Conservation (phyloP, 192 early-diverging fungal genomes). For the Haplosporangium gracile region DNA sequence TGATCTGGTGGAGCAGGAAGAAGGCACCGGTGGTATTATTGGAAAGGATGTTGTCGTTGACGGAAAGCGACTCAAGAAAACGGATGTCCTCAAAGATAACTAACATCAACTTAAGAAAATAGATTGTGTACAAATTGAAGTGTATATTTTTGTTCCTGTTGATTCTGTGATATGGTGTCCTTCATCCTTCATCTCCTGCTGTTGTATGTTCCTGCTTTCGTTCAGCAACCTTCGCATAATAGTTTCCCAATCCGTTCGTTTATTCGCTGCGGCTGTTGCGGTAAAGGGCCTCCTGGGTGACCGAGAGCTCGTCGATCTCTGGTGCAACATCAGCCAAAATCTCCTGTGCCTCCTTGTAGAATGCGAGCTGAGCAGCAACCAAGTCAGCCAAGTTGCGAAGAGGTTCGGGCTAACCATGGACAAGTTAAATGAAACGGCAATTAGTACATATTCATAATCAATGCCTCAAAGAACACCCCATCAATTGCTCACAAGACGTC, state of each 20-base stretch:
- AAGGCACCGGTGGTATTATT: slow-evolving; percentile 14
- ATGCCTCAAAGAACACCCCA: neutral
- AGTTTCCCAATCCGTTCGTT: neutral
- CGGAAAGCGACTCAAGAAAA: slow-evolving; percentile 28
- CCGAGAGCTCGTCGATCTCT: slow-evolving; percentile 95
- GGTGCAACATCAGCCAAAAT: slow-evolving; percentile 82
- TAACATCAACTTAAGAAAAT: neutral
- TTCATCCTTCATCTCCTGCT: neutral
- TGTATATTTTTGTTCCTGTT: neutral
- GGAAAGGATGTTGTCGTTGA: slow-evolving; percentile 64
- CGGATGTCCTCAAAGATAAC: slow-evolving; percentile 19
- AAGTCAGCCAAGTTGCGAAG: slow-evolving; percentile 88
- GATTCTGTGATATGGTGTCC: neutral
- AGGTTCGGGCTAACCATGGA: slow-evolving; percentile 75
- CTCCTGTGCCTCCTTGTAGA: slow-evolving; percentile 87
- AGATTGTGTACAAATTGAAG: neutral
- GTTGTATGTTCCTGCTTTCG: neutral
- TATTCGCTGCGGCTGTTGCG: slow-evolving; percentile 67
- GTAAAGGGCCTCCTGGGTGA: slow-evolving; percentile 93
- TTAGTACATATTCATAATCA: neutral
- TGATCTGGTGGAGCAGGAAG: slow-evolving; percentile 59
- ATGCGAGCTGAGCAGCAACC: slow-evolving; percentile 87
- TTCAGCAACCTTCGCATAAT: neutral
- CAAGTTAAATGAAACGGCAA: neutral
- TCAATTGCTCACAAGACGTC: slow-evolving; percentile 4